Percentiles rank a stretch among this genome's conserved stretches.
Conservation (phyloP, 345 rosid species). For the Excoecaria agallocha region DNA sequence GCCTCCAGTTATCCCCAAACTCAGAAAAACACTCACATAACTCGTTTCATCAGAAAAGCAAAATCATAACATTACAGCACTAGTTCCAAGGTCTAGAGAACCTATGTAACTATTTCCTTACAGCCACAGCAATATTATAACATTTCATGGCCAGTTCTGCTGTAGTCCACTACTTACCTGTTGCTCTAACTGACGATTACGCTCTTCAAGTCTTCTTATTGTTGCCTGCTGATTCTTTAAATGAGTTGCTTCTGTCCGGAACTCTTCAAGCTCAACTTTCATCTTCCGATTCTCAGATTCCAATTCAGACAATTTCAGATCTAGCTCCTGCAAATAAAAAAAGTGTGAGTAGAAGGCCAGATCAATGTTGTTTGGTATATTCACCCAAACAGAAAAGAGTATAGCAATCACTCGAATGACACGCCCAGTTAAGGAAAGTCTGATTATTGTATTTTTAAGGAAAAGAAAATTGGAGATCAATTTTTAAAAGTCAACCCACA, state of each 20-base stretch:
- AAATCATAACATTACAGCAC: slow-evolving; percentile 2
- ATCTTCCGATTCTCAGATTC: slow-evolving; percentile 95
- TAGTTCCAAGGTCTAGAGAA: neutral
- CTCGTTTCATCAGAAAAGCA: neutral
- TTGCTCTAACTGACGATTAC: slow-evolving; percentile 94
- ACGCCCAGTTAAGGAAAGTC: too few species aligned
- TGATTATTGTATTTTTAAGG: neutral
- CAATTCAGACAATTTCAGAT: slow-evolving; percentile 72
- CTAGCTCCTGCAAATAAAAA: slow-evolving; percentile 75
- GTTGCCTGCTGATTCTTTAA: slow-evolving; percentile 98
- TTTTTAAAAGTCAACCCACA: neutral
- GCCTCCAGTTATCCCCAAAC: neutral
- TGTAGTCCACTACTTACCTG: slow-evolving; percentile 52
- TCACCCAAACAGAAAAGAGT: neutral
- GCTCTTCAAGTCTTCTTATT: slow-evolving; percentile 96
- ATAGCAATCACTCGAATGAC: neutral
- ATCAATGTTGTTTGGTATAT: neutral
- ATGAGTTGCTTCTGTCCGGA: slow-evolving; percentile 89
- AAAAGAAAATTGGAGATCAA: neutral
- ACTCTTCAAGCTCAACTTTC: slow-evolving; percentile 97
- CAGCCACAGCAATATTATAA: neutral
- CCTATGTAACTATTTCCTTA: neutral
- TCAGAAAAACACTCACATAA: neutral
- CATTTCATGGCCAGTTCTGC: neutral
- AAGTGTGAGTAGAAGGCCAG: neutral